Evolutionary conservation across 106 monocot genomes (phyloP), one percentile per base, ranked within the genome.

Genomic region (Phalaenopsis equestris): DNA sequence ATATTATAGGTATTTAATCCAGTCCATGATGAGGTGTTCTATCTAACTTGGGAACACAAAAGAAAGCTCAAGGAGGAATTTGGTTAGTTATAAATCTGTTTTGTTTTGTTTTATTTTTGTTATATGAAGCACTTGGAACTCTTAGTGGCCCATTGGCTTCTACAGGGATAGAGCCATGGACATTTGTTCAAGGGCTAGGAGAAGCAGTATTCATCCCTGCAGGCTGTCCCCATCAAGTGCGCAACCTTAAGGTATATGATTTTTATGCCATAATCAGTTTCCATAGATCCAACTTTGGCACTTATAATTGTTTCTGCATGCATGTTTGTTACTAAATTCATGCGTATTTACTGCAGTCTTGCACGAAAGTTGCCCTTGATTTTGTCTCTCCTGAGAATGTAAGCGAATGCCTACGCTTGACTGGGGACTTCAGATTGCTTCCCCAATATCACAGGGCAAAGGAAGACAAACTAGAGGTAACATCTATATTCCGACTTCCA

Each of bases 11-110:
- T 90, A 47, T 83, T 87, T 67, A 86, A 92, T 85, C 90, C 96
- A 21, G 82, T 96, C 47, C 96, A 90, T 87, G 96, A 96, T 84
- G 87, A 94, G 80, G 80, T 92, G 39, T 93, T 96, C 75, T 96
- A 94, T 79, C 58, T 96, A 72, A 90, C 91, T 8, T 17, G 56
- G 55, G 90, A 90, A 12, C 93, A 96, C 56, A 96, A 90, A 81
- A 90, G 79, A 57, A 87, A 84, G 82, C 92, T 96, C 52, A 96
- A 94, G 80, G 86, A 87, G 55, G 96, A 96, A 89, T 94, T 78
- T 85, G 92, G 93, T 94, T 2, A 86, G 91, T 86, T 18, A 18
- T 36, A 15, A 61, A 78, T 61, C 17, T 41, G 1, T 78, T 18
- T 21, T 57, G 42, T 48, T 80, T 49, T 4, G 3, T 19, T 72